Evolutionary conservation across 1,139 yeast genomes (phyloP).

Genomic region (Suhomyces choctaworum): DNA sequence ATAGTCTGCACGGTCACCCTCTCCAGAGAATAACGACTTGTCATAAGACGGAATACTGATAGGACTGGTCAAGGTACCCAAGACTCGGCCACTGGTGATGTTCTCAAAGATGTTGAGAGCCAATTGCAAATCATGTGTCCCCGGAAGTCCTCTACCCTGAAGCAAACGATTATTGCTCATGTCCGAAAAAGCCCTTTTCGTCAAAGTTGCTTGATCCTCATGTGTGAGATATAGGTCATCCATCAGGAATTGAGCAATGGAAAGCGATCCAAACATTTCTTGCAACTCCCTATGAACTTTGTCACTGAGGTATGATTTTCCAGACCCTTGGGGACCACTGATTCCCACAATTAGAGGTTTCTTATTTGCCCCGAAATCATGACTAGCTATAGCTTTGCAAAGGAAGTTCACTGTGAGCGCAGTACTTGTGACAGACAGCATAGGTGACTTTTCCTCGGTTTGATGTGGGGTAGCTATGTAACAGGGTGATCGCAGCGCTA

Average conservation of each 20-base stretch:
- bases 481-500: no score
- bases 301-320: constrained; percentile 70
- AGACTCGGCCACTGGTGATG: constrained; percentile 11
- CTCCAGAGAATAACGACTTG: constrained; percentile 69
- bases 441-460: no score
- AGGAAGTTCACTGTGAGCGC: constrained; percentile 29
- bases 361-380: constrained; percentile 16
- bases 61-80: constrained; percentile 17
- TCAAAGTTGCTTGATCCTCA: constrained; percentile 53
- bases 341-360: constrained; percentile 65
- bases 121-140: constrained; percentile 76
- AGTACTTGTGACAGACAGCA: no score
- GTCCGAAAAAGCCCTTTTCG: constrained; percentile 24
- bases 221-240: constrained; percentile 84
- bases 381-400: constrained; percentile 18
- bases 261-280: constrained; percentile 36
- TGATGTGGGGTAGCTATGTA: no score
- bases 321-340: constrained; percentile 93
- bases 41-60: constrained; percentile 70
- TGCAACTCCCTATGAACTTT: constrained; percentile 41
- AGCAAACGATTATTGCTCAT: constrained; percentile 51
- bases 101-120: constrained; percentile 27
- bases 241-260: constrained; percentile 63
- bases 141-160: constrained; percentile 88
- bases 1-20: constrained; percentile 66